phyloP scores from a whole-genome alignment of 1,284 basidiomycete genomes.

The Naganishia sp. region DNA sequence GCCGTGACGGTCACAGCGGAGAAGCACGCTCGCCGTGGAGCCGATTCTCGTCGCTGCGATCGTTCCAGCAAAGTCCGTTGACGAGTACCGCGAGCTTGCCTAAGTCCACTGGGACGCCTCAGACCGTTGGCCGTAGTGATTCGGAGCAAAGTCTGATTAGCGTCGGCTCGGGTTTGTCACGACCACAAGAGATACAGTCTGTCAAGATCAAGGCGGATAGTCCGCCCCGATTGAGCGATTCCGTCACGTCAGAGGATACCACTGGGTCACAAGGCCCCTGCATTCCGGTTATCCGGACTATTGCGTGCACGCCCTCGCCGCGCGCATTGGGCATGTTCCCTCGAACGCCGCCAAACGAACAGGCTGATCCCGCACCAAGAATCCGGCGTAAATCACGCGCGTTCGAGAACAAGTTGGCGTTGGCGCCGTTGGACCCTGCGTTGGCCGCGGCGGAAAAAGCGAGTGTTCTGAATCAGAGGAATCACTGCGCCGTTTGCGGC shows the following conservation, averaged over 20 bases:
- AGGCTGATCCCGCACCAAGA: not conserved
- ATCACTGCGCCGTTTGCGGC: constrained; percentile 61
- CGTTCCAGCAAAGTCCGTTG: constrained; percentile 15
- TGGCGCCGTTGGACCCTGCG: constrained; percentile 28
- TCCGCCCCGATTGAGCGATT: constrained; percentile 23
- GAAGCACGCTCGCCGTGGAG: constrained; percentile 7
- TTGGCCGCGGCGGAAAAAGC: constrained; percentile 27
- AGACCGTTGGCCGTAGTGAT: constrained; percentile 5
- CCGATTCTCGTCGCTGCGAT: constrained; percentile 11
- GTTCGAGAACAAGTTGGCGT: constrained; percentile 19
- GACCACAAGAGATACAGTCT: constrained; percentile 9
- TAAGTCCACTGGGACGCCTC: too few species aligned
- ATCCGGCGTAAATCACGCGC: constrained; percentile 21
- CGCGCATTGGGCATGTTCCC: constrained; percentile 15
- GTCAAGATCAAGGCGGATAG: constrained; percentile 7
- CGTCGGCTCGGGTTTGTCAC: not conserved
- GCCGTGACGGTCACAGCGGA: not conserved
- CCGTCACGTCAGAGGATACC: constrained; percentile 18
- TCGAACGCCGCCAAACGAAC: constrained; percentile 9
- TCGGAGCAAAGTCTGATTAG: constrained; percentile 11
- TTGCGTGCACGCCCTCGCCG: constrained; percentile 22
- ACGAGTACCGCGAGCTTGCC: not conserved
- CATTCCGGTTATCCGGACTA: constrained; percentile 20
- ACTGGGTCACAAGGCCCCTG: constrained; percentile 10
- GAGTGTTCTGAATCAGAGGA: constrained; percentile 22